phyloP scores from a whole-genome alignment of 176 grass and related monocot species.

The Elaeis guineensis region DNA sequence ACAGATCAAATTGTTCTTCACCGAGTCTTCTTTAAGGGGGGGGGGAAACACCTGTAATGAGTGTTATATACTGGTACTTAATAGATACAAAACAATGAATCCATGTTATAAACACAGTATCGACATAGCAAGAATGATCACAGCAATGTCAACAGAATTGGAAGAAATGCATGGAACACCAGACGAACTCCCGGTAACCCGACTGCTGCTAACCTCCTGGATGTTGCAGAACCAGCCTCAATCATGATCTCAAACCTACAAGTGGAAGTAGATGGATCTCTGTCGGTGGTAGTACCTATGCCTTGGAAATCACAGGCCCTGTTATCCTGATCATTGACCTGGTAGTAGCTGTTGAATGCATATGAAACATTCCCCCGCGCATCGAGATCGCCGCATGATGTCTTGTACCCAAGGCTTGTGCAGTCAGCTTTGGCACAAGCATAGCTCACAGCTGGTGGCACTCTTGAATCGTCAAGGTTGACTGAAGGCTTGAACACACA shows the following conservation, averaged over 20 bases:
- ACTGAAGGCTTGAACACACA: constrained; percentile 12
- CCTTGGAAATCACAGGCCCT: constrained; percentile 13
- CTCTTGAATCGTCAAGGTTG: neutral
- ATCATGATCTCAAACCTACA: constrained; percentile 17
- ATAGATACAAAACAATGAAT: no score
- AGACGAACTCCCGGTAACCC: neutral
- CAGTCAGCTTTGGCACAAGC: constrained; percentile 9
- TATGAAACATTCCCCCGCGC: constrained; percentile 8
- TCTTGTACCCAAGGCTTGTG: constrained; percentile 22
- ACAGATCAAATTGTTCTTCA: no score
- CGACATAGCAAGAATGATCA: no score
- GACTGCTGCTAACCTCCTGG: neutral
- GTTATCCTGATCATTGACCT: constrained; percentile 12
- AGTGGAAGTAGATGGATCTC: constrained; percentile 10
- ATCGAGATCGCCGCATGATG: constrained; percentile 1
- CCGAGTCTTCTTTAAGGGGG: no score
- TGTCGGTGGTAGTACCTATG: neutral
- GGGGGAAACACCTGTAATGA: no score
- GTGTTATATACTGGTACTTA: no score
- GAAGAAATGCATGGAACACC: neutral
- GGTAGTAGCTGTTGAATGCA: constrained; percentile 19
- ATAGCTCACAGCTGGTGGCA: neutral
- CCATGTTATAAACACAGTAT: no score
- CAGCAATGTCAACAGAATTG: neutral
- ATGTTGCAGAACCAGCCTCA: neutral